Evolutionary conservation across 192 early-diverging fungal genomes (phyloP).

Genomic region (Pilobolus umbonatus): DNA sequence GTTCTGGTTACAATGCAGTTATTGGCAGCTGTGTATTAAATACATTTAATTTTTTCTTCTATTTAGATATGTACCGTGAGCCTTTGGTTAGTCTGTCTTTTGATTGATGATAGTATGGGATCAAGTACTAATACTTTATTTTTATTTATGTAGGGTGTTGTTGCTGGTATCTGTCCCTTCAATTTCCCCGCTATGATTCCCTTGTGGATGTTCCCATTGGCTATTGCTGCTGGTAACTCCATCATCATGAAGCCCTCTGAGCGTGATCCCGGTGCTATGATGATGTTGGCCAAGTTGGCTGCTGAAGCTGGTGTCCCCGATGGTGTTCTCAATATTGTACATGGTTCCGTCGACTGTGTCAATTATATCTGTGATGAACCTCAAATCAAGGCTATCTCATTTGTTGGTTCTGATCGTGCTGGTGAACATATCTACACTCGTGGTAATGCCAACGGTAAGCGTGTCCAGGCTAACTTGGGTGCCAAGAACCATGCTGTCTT

Average conservation of each 20-base stretch:
- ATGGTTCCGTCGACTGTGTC: slow-evolving; percentile 82
- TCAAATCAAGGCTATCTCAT: slow-evolving; percentile 85
- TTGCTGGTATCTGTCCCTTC: slow-evolving; percentile 92
- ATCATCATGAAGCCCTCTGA: slow-evolving; percentile 91
- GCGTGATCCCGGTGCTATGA: slow-evolving; percentile 88
- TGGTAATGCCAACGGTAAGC: slow-evolving; percentile 85
- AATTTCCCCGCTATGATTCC: slow-evolving; percentile 97
- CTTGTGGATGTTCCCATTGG: slow-evolving; percentile 95
- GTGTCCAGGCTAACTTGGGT: slow-evolving; percentile 94
- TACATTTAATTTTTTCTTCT: background rate
- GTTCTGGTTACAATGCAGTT: slow-evolving; percentile 2
- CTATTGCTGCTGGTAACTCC: slow-evolving; percentile 90
- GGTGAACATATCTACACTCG: slow-evolving; percentile 88
- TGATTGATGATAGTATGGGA: background rate
- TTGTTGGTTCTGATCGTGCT: slow-evolving; percentile 86
- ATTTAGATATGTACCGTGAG: slow-evolving; percentile 72
- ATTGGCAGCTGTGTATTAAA: background rate
- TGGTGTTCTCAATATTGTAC: slow-evolving; percentile 91
- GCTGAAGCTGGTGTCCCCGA: slow-evolving; percentile 84
- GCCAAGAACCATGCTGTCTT: slow-evolving; percentile 98
- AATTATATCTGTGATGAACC: slow-evolving; percentile 87
- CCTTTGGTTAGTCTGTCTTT: slow-evolving; percentile 62
- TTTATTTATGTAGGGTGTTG: slow-evolving; percentile 79
- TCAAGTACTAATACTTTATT: slow-evolving; percentile 1
- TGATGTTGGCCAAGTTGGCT: slow-evolving; percentile 85